phyloP scores from a whole-genome alignment of 371 early-diverging fungal genomes.

The Mucor irregularis region DNA sequence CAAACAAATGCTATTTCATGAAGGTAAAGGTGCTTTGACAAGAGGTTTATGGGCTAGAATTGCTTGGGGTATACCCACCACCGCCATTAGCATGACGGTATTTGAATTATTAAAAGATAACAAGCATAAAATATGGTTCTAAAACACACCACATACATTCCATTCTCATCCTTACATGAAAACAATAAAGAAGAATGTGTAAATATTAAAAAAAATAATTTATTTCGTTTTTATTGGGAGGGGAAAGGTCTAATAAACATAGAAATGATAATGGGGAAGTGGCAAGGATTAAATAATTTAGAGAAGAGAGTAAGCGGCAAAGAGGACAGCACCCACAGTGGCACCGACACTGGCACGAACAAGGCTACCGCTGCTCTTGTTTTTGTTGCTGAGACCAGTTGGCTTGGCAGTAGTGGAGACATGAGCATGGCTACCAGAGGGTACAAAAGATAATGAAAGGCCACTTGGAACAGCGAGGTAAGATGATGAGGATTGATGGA shows the following conservation, averaged over 20 bases:
- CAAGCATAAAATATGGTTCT: conserved; percentile 3
- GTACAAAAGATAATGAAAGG: conserved; percentile 9
- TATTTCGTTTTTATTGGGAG: neutral
- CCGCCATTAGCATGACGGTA: conserved; percentile 72
- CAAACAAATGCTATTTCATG: conserved; percentile 56
- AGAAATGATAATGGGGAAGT: neutral
- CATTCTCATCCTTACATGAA: neutral
- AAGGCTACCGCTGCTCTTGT: conserved; percentile 9
- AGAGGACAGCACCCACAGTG: conserved; percentile 10
- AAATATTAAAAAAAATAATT: neutral
- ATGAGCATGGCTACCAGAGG: conserved; percentile 8
- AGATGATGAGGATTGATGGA: neutral
- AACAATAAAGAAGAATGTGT: neutral
- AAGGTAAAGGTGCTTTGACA: conserved; percentile 68
- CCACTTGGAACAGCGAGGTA: conserved; percentile 1
- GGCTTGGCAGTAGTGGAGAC: conserved; percentile 5
- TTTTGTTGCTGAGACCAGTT: neutral
- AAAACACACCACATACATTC: too few species aligned
- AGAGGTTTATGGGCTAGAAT: conserved; percentile 67
- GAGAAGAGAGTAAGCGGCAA: conserved; percentile 10
- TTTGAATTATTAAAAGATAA: conserved; percentile 72
- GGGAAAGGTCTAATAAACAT: neutral
- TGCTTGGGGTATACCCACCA: conserved; percentile 71
- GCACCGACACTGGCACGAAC: conserved; percentile 17
- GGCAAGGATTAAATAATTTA: neutral